Conservation (phyloP, 352 stramenopile species). For the Phytopythium helicoides region DNA sequence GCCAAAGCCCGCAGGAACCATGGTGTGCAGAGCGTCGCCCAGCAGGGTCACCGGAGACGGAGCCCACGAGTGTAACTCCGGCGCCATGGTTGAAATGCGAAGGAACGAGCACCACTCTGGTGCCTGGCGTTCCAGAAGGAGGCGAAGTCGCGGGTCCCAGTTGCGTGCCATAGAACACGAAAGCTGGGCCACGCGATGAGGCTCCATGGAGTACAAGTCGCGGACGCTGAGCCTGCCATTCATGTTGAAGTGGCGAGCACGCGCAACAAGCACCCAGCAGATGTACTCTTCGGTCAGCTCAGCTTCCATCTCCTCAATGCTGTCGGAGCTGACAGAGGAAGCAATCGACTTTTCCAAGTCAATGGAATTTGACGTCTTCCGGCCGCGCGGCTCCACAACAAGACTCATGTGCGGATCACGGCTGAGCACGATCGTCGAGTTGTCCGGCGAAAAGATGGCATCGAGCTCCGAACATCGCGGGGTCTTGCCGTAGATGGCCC, state of each 20-base stretch:
- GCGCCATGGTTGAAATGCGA: slow-evolving; percentile 50
- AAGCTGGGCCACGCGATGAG: slow-evolving; percentile 35
- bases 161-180: slow-evolving; percentile 37
- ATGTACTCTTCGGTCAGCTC: no score
- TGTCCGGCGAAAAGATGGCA: slow-evolving; percentile 35
- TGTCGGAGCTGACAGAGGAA: no score
- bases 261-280: slow-evolving; percentile 59
- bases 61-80: slow-evolving; percentile 40
- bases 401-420: slow-evolving; percentile 43
- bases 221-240: no score
- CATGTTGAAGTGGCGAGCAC: slow-evolving; percentile 38
- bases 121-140: slow-evolving; percentile 35
- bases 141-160: slow-evolving; percentile 40
- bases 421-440: slow-evolving; percentile 44
- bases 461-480: slow-evolving; percentile 46
- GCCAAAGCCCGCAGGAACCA: slow-evolving; percentile 50
- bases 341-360: no score
- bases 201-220: slow-evolving; percentile 38
- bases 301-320: no score
- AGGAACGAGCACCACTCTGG: slow-evolving; percentile 52
- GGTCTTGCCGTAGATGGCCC: slow-evolving; percentile 68
- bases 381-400: slow-evolving; percentile 41
- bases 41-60: slow-evolving; percentile 46
- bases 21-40: slow-evolving; percentile 59
- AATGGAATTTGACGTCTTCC: slow-evolving; percentile 6